These are phyloP conservation scores for Spizellomyces punctatus DNA, from an alignment of 192 early-diverging fungal genomes.

Conservation along the genomic window DNA sequence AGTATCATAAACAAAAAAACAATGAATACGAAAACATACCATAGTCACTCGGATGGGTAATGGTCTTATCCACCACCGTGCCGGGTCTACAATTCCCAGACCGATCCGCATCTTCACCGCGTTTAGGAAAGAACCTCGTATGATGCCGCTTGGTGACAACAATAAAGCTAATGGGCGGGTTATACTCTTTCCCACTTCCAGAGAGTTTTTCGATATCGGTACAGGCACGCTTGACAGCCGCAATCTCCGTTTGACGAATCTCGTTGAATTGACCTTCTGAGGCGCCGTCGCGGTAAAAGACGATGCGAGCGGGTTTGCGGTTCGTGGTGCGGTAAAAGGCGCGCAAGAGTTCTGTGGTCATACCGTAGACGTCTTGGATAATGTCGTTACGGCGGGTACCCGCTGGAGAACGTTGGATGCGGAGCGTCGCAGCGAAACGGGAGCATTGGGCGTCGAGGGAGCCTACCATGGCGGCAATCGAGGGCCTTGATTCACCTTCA, in stretches of 20 bases:
- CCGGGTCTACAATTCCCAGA: conserved; percentile 84
- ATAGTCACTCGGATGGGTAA: conserved; percentile 78
- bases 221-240: conserved; percentile 53
- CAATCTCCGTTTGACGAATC: conserved; percentile 45
- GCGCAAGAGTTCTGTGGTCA: conserved; percentile 41
- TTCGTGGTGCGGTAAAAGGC: conserved; percentile 35
- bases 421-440: conserved; percentile 44
- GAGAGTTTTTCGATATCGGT: conserved; percentile 18
- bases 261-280: conserved; percentile 56
- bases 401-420: conserved; percentile 41
- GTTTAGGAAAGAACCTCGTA: conserved; percentile 73
- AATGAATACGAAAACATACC: conserved; percentile 33
- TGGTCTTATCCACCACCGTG: conserved; percentile 72
- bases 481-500: conserved; percentile 48
- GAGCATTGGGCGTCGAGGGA: conserved; percentile 26
- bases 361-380: conserved; percentile 46
- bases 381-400: conserved; percentile 56
- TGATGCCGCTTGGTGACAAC: conserved; percentile 59
- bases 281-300: conserved; percentile 72
- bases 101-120: conserved; percentile 59
- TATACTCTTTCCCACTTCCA: conserved; percentile 20
- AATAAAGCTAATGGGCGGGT: conserved; percentile 51
- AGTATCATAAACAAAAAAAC: not conserved
- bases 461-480: conserved; percentile 51
- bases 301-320: conserved; percentile 44